Conservation (phyloP, 495 filamentous ascomycete genomes). For the Hapsidospora chrysogenum region DNA sequence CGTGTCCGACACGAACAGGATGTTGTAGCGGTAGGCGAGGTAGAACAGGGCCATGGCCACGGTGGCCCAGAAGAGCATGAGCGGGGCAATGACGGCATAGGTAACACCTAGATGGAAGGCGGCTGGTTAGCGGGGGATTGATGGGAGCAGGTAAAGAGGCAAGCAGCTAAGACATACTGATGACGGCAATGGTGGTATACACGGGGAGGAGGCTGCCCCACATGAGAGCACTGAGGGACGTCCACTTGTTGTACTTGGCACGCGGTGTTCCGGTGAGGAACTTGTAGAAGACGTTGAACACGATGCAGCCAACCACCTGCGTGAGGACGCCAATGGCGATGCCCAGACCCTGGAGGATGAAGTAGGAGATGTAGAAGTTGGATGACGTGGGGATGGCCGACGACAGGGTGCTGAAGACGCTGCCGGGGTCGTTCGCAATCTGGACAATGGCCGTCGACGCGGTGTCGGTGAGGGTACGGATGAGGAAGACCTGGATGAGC, state of each 20-base stretch:
- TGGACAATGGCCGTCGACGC: constrained; percentile 46
- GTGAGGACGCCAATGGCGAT: constrained; percentile 60
- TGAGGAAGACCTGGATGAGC: constrained; percentile 85
- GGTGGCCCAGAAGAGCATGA: constrained; percentile 75
- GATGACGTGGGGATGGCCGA: constrained; percentile 61
- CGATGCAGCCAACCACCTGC: constrained; percentile 59
- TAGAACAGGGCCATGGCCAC: constrained; percentile 80
- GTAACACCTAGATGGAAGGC: constrained; percentile 42
- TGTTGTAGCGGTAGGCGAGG: constrained; percentile 85
- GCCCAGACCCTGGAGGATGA: constrained; percentile 84
- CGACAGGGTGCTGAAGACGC: constrained; percentile 49
- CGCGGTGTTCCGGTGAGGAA: constrained; percentile 38
- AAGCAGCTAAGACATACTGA: constrained; percentile 36
- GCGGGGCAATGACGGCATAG: constrained; percentile 80
- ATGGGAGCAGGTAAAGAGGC: background rate
- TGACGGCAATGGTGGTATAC: constrained; percentile 71
- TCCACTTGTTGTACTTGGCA: constrained; percentile 42
- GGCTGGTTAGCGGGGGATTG: constrained; percentile 7
- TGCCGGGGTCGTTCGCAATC: constrained; percentile 47
- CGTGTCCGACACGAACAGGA: constrained; percentile 79
- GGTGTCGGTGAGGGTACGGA: constrained; percentile 63
- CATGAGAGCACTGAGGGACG: constrained; percentile 42
- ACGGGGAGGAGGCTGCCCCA: constrained; percentile 86
- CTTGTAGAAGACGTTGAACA: constrained; percentile 65
- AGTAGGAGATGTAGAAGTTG: constrained; percentile 92